phyloP scores from a whole-genome alignment of 2,329 filamentous ascomycete genomes.

The Trichoderma sp. region DNA sequence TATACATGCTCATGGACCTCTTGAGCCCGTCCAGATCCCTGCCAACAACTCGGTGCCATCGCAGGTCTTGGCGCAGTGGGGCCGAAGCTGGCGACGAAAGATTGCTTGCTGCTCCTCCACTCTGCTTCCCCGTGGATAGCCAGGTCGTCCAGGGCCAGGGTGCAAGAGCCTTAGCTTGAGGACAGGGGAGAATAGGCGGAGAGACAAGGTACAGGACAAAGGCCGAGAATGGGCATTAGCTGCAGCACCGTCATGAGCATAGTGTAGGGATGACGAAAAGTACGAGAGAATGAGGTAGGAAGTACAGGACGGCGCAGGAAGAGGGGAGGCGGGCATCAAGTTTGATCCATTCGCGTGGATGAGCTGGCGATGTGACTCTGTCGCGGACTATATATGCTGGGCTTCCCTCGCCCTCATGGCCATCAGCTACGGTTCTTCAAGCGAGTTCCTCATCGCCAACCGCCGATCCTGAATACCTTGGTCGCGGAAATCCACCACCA shows the following conservation, averaged over 20 bases:
- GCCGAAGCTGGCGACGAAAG: constrained; percentile 11
- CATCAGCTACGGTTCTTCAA: constrained; percentile 3
- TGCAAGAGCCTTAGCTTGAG: neutral
- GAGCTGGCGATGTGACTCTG: constrained; percentile 13
- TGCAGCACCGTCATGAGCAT: constrained; percentile 9
- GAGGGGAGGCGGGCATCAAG: neutral
- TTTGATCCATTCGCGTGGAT: neutral
- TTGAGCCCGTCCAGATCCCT: constrained; percentile 3
- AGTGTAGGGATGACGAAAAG: constrained; percentile 9
- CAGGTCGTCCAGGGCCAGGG: neutral
- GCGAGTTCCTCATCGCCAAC: constrained; percentile 14
- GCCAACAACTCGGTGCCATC: constrained; percentile 1
- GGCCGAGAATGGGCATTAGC: constrained; percentile 11
- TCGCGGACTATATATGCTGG: constrained; percentile 7
- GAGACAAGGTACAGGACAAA: constrained; percentile 4
- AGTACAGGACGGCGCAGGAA: neutral
- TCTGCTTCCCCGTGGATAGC: constrained; percentile 9
- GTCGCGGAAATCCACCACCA: constrained; percentile 23
- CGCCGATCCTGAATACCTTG: constrained; percentile 12
- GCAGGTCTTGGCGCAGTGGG: constrained; percentile 10
- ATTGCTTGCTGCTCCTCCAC: constrained; percentile 13
- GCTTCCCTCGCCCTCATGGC: constrained; percentile 3
- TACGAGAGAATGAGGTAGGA: neutral
- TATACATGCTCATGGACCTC: neutral
- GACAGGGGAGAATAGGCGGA: constrained; percentile 6